phyloP scores from a whole-genome alignment of 192 early-diverging fungal species.

The Linnemannia zychae region DNA sequence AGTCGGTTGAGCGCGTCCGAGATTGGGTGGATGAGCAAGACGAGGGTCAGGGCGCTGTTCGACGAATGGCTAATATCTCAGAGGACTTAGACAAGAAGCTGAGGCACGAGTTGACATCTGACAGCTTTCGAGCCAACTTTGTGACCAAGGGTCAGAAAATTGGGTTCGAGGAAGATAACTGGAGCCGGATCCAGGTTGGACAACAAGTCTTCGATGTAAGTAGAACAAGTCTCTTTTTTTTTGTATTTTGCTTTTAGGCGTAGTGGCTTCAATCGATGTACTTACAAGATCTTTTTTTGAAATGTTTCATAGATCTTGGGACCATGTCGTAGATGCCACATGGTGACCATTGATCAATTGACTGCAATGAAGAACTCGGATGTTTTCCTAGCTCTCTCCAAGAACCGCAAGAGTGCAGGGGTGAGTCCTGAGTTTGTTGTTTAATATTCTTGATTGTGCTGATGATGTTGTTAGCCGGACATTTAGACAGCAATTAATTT shows the following conservation, averaged over 20 bases:
- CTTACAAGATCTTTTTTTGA: neutral
- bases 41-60: slow-evolving; percentile 40
- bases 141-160: slow-evolving; percentile 61
- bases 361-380: slow-evolving; percentile 70
- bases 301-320: slow-evolving; percentile 57
- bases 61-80: slow-evolving; percentile 33
- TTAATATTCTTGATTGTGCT: neutral
- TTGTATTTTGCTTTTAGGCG: neutral
- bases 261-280: slow-evolving; percentile 6
- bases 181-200: slow-evolving; percentile 64
- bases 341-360: slow-evolving; percentile 80
- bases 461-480: no score
- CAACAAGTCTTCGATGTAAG: slow-evolving; percentile 66
- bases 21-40: slow-evolving; percentile 62
- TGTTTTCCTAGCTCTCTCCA: slow-evolving; percentile 72
- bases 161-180: slow-evolving; percentile 79
- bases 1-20: slow-evolving; percentile 69
- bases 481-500: no score
- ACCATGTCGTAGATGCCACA: slow-evolving; percentile 79
- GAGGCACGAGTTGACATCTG: slow-evolving; percentile 40
- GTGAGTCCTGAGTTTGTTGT: slow-evolving; percentile 11
- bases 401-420: slow-evolving; percentile 59
- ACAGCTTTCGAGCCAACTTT: slow-evolving; percentile 81
- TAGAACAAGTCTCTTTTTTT: neutral
- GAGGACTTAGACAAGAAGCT: slow-evolving; percentile 25